These are phyloP conservation scores for Claviceps pazoutovae DNA, from an alignment of 2,329 filamentous ascomycete genomes.

Conservation along the genomic window DNA sequence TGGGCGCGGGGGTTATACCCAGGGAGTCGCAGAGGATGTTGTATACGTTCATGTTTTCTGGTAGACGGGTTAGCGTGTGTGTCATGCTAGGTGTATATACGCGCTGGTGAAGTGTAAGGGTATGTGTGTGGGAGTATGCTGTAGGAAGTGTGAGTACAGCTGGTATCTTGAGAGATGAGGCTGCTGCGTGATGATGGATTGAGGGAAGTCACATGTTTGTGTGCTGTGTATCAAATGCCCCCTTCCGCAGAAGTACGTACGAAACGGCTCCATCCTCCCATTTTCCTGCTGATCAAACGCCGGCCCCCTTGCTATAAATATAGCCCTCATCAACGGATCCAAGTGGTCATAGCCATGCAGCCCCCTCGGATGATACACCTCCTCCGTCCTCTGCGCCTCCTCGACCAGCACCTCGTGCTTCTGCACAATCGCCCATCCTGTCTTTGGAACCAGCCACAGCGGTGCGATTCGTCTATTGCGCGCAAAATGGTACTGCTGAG, in stretches of 20 bases:
- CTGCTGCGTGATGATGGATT: no score
- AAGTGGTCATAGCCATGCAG: slow-evolving; percentile 93
- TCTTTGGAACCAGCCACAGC: slow-evolving; percentile 83
- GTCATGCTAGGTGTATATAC: not conserved
- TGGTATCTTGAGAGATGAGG: no score
- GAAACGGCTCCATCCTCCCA: slow-evolving; percentile 66
- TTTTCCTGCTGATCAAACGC: slow-evolving; percentile 80
- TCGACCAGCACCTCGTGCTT: slow-evolving; percentile 62
- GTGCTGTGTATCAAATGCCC: no score
- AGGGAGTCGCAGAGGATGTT: slow-evolving; percentile 88
- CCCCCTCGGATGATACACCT: slow-evolving; percentile 65
- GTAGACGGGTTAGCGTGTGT: slow-evolving; percentile 12
- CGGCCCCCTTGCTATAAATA: slow-evolving; percentile 83
- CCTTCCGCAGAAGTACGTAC: slow-evolving; percentile 37
- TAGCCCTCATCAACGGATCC: slow-evolving; percentile 88
- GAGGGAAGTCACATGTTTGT: no score
- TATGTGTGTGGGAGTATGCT: no score
- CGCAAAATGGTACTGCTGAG: slow-evolving; percentile 79
- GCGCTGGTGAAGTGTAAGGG: no score
- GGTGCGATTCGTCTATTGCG: slow-evolving; percentile 84
- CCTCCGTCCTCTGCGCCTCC: slow-evolving; percentile 47
- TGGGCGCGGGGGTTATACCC: slow-evolving; percentile 56
- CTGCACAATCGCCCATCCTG: slow-evolving; percentile 83
- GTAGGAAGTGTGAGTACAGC: no score
- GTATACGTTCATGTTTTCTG: slow-evolving; percentile 90